Base-by-base conservation (phyloP, 345 rosid species). In the Isatis tinctoria region DNA sequence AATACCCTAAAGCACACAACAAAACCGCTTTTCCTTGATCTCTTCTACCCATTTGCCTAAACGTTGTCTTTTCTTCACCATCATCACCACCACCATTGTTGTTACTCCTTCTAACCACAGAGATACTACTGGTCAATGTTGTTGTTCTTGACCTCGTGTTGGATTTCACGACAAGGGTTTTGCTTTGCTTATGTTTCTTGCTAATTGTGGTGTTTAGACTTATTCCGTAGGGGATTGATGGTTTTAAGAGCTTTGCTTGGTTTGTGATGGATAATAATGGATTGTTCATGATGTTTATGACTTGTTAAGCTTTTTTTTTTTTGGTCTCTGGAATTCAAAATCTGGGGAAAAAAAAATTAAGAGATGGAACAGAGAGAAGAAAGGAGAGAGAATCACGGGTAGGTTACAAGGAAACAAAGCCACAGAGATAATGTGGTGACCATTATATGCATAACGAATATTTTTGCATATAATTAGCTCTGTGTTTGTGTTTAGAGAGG, bases 1-100 rank as follows among this genome's bases (percentile, higher is more conserved):
- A 89, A 54, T 91, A 93, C 44, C 97, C 98, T 60, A 93, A 70
- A 33, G 92, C 98, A 82, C 98, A 89, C 79, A 51, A 13, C 58
- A 89, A 52, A 70, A 51, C 79, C 43, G 76, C 33, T 88, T 87
- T 87, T 78, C 83, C 82, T 39, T 71, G 65, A 20, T 80, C 58
- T 51, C 16, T 51, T 51, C 71, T 62, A 71, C 90, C 88, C 67
- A 75, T 63, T 65, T 49, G 86, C n/a, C 60, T 37, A 49, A 67
- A 74, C 8, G 26, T 30, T 10, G 3, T 45, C 24, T 54, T 56
- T 57, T 70, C 72, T 47, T 28, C 71, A 54, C 58, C 82, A 22
- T 28, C 71, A 54, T 54, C 82, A 22, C 63, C 65, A 54, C 65
- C 80, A 47, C 74, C 76, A 52, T 20, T 41, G 35, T 74, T 74